Conservation (phyloP, 2,329 filamentous ascomycete species). For the Beauveria brongniartii region DNA sequence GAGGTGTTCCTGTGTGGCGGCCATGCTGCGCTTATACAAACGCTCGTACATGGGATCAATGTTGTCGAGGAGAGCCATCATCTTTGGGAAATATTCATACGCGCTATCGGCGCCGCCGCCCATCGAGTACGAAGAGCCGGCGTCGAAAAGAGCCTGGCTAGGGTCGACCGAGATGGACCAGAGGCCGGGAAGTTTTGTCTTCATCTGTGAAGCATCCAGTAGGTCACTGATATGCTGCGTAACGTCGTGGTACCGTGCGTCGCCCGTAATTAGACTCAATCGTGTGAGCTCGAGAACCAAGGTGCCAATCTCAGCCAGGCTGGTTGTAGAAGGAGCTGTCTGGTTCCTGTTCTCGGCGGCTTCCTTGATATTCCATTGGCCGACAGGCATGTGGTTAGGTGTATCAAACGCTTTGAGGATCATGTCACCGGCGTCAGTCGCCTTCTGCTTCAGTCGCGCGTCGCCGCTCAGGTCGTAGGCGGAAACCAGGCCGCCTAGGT, state of each 20-base stretch:
- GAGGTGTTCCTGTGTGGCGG: constrained; percentile 51
- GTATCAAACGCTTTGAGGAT: constrained; percentile 45
- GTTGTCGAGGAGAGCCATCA: constrained; percentile 58
- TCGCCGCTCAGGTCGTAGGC: constrained; percentile 42
- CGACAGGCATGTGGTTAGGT: constrained; percentile 38
- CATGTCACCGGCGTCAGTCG: constrained; percentile 43
- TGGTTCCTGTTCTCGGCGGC: constrained; percentile 20
- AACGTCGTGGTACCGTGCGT: constrained; percentile 67
- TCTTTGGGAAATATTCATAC: constrained; percentile 55
- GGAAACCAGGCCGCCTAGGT: constrained; percentile 43
- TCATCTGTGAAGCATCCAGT: constrained; percentile 56
- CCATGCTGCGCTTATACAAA: constrained; percentile 56
- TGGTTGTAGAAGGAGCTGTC: constrained; percentile 14
- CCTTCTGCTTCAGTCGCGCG: constrained; percentile 35
- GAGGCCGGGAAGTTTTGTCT: constrained; percentile 63
- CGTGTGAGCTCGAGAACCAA: constrained; percentile 65
- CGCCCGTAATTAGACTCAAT: constrained; percentile 59
- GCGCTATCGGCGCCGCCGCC: constrained; percentile 46
- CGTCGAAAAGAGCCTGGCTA: constrained; percentile 35
- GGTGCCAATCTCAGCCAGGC: constrained; percentile 58
- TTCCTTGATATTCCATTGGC: constrained; percentile 20
- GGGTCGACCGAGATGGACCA: constrained; percentile 62
- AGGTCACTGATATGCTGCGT: constrained; percentile 61
- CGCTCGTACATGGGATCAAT: constrained; percentile 48
- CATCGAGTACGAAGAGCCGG: constrained; percentile 36